Evolutionary conservation across 2,329 filamentous ascomycete genomes (phyloP).

Genomic region (Claviceps sp.): DNA sequence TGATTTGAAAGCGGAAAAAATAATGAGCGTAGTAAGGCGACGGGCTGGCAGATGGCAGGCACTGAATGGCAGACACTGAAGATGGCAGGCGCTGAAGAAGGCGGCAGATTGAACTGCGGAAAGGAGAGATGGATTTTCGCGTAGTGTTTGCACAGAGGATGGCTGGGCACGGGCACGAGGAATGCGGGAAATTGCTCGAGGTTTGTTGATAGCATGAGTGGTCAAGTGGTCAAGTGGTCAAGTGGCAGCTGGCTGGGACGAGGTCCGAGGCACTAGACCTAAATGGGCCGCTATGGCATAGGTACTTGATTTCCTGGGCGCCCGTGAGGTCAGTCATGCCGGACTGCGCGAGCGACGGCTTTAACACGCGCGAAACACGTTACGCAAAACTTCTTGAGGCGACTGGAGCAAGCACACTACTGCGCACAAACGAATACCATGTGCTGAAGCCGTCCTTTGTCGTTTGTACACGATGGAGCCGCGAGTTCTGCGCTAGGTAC

Average conservation of each 20-base stretch:
- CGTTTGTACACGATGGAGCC: conserved; percentile 1
- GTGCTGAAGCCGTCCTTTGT: background rate
- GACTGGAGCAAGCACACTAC: too few species aligned
- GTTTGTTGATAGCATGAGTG: conserved; percentile 13
- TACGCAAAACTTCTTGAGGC: too few species aligned
- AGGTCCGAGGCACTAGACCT: conserved; percentile 11
- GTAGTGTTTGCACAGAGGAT: conserved; percentile 6
- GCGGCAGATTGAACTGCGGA: conserved; percentile 2
- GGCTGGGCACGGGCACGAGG: conserved; percentile 9
- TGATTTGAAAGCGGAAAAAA: conserved; percentile 3
- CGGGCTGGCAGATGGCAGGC: background rate
- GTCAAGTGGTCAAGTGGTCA: too few species aligned
- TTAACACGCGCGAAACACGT: too few species aligned
- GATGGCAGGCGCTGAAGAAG: background rate
- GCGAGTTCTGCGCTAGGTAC: background rate
- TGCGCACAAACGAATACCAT: background rate
- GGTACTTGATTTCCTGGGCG: too few species aligned
- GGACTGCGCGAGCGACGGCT: too few species aligned
- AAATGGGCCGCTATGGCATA: background rate
- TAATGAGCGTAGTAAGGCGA: conserved; percentile 9
- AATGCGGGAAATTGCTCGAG: conserved; percentile 25
- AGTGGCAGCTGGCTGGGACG: conserved; percentile 8
- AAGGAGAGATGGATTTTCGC: conserved; percentile 2
- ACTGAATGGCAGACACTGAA: background rate
- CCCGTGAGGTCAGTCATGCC: too few species aligned